Evolutionary conservation across 345 rosid genomes (phyloP).

Genomic region (Leavenworthia alabamica): DNA sequence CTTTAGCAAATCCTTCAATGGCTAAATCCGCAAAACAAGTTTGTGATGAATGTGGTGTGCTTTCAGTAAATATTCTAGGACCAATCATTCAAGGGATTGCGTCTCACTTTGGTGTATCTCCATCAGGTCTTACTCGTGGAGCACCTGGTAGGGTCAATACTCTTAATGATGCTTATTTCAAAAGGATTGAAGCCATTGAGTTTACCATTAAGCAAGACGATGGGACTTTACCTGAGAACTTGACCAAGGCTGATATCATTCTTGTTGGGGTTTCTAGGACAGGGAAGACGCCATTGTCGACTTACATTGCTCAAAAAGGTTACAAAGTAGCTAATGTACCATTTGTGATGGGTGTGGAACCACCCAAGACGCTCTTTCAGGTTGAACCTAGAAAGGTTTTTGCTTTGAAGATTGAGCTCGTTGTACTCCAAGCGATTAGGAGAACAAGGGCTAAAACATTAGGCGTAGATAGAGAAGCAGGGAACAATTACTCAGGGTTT

Average conservation of each 20-base stretch:
- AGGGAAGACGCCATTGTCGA: constrained; percentile 81
- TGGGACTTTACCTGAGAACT: constrained; percentile 71
- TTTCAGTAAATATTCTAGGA: constrained; percentile 61
- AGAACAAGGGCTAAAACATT: constrained; percentile 63
- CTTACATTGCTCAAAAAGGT: constrained; percentile 79
- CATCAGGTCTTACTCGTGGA: constrained; percentile 88
- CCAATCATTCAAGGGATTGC: constrained; percentile 81
- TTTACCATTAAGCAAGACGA: constrained; percentile 91
- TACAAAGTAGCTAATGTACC: constrained; percentile 85
- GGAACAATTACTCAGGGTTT: constrained; percentile 80
- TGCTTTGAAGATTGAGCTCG: constrained; percentile 63
- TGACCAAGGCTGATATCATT: constrained; percentile 61
- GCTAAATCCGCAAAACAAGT: constrained; percentile 62
- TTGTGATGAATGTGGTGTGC: constrained; percentile 52
- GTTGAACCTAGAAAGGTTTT: constrained; percentile 74
- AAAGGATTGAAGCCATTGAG: constrained; percentile 70
- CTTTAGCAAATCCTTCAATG: constrained; percentile 75
- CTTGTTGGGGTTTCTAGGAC: constrained; percentile 84
- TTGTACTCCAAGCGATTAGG: constrained; percentile 62
- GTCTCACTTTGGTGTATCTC: constrained; percentile 66
- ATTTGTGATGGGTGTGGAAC: constrained; percentile 65
- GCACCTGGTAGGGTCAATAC: constrained; percentile 68
- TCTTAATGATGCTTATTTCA: constrained; percentile 64
- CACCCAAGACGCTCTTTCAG: constrained; percentile 59
- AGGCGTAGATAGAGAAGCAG: constrained; percentile 47